Conservation (phyloP, 306 rosid genomes). For the Cucurbita maxima region DNA sequence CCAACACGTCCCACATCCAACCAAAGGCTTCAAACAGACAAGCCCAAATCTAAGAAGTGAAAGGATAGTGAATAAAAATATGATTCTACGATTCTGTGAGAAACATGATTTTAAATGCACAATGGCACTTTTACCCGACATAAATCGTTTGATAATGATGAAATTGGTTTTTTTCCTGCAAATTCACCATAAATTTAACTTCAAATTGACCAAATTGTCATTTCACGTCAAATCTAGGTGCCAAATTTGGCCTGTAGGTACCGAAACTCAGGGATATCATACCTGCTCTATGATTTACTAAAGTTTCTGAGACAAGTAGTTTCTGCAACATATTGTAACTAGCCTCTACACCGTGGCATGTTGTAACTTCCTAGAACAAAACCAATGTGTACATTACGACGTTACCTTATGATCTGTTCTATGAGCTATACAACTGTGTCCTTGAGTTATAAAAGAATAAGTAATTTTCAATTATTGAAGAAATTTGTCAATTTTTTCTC, state of each 20-base stretch:
- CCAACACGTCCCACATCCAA: too few relatives aligned
- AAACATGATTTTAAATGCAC: conserved; percentile 3
- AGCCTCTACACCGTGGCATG: not conserved
- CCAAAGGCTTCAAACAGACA: too few relatives aligned
- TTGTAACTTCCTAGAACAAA: not conserved
- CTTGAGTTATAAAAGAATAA: not conserved
- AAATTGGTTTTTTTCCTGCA: not conserved
- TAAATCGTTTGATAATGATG: not conserved
- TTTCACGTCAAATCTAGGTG: not conserved
- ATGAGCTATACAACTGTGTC: not conserved
- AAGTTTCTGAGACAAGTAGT: not conserved
- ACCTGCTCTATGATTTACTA: not conserved
- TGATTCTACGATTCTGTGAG: conserved; percentile 11
- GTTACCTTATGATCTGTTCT: too few relatives aligned
- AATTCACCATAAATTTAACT: not conserved
- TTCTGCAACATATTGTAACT: not conserved
- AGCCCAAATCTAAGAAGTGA: too few relatives aligned
- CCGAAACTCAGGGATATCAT: not conserved
- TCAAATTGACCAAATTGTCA: not conserved
- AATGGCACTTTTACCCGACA: conserved; percentile 9
- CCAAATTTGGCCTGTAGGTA: not conserved
- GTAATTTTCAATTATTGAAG: not conserved
- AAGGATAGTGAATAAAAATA: too few relatives aligned
- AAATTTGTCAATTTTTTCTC: conserved; percentile 4
- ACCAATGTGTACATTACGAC: not conserved